Base-by-base conservation (phyloP, 257 asterid genomes). In the Solanum ossicruentum region DNA sequence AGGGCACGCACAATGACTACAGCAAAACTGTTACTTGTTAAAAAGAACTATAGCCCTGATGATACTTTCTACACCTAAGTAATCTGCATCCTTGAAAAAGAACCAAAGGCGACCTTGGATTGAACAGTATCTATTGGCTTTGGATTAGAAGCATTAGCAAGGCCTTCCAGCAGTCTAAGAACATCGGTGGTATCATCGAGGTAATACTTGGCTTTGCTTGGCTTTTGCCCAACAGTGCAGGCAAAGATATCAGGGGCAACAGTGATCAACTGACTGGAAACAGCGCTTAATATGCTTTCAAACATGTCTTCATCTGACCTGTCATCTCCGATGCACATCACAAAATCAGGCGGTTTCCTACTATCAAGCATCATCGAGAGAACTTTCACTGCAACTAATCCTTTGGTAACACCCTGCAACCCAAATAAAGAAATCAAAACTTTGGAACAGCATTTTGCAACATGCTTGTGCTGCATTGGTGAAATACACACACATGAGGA, bases 121-220 rank as follows among this genome's bases (percentile, higher is more conserved):
- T 86, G 91, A n/a, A 88, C 87, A 11, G 85, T 87, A 67, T 82
- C 77, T 78, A 84, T 86, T 60, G 98, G 93, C 88, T 92, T 92
- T 72, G 95, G 95, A 86, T 86, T 87, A 15, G 97, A 92, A 58
- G 93, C 92, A 56, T 51, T 89, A 60, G 92, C 95, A 39, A 95
- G 97, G 51, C 95, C 95, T 63, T 78, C 85, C 51, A 95, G 98
- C 89, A 94, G 85, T 52, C 91, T 91, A 88, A 93, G 89, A 11
- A 95, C 98, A 84, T 93, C 97, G 2, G 89, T 80, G 2, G 97
- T 90, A 65, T 93, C 99, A 51, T 95, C 97, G 5, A 94, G 96
- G 88, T 95, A 95, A 86, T 93, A 95, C 75, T 93, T 93, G 26
- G 98, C 99, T 89, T 94, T 95, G 93, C 99, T 95, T n/a, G 99